Base-by-base conservation (phyloP, 2,329 filamentous ascomycete species). In the Rhynchosporium agropyri region DNA sequence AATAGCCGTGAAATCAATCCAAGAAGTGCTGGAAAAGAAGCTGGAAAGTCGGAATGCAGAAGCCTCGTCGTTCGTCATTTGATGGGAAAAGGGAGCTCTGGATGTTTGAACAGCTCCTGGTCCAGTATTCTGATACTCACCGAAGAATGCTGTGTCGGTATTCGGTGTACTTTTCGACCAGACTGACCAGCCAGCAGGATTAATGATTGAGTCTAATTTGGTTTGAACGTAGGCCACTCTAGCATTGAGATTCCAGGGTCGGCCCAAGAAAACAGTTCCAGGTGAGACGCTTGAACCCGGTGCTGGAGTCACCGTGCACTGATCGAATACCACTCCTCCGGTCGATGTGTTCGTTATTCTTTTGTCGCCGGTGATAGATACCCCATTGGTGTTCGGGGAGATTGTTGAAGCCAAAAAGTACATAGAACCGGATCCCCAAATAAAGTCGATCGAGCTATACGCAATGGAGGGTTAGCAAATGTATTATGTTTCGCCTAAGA, bases 41-140 rank as follows among this genome's bases (percentile, higher is more conserved):
- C 70, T 76, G 6, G 72, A 68, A 40, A 79, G 67, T 68, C 79
- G 72, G 58, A 77, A 79, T 58, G 77, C 73, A 31, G 72, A 72
- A 20, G 75, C 76, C 45, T 74, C 69, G 9, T 62, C 57, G 62
- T 75, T 74, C 13, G 74, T 71, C 45, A 78, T 70, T 66, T 78
- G 74, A 28, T 74, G 69, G 2, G 76, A 76, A 58, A 79, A 79
- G 12, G 67, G 64, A 6, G 73, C 76, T 40, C 76, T 73, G 3
- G 65, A 66, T 3, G 75, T 78, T 0, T 81, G 80, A 55, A 71
- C 67, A 3, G 81, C 74, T 1, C 83, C 82, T 55, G 73, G 72
- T 3, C 83, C 83, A 13, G 76, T 78, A 69, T 85, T 85, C 45
- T 71, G 74, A 69, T 78, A 84, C 73, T 85, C 83, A 6, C 73